phyloP scores from a whole-genome alignment of 768 basidiomycete genomes.

The Mrakia blollopis region DNA sequence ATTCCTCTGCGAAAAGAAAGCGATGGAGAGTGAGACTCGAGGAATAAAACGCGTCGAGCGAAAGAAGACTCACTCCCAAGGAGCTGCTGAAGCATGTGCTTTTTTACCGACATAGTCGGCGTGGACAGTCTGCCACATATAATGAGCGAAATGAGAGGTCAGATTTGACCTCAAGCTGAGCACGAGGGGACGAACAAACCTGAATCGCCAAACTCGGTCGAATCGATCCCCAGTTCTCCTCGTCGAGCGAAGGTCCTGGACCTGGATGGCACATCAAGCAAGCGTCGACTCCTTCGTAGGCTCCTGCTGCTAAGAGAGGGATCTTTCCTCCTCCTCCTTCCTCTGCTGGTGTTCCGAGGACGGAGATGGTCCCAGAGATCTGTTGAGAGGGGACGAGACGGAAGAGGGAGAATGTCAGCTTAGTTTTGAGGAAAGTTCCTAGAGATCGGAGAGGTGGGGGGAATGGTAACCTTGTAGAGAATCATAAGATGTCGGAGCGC shows the following conservation, averaged over 20 bases:
- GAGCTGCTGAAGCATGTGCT: constrained; percentile 34
- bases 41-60: neutral
- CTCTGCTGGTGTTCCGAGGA: constrained; percentile 38
- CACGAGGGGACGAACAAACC: neutral
- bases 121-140: neutral
- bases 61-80: constrained; percentile 18
- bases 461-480: neutral
- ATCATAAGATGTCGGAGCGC: constrained; percentile 34
- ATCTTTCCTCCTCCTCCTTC: constrained; percentile 39
- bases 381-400: neutral
- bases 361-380: constrained; percentile 35
- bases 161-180: neutral
- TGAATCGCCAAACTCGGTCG: constrained; percentile 10
- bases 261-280: constrained; percentile 38
- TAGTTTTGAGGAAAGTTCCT: no score
- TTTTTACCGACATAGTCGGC: constrained; percentile 8
- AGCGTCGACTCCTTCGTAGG: constrained; percentile 33
- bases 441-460: no score
- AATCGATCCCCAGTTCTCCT: constrained; percentile 1
- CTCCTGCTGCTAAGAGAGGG: constrained; percentile 33
- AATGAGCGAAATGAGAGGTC: neutral
- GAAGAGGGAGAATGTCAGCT: no score
- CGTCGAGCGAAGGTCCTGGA: neutral
- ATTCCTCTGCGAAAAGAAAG: neutral
- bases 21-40: neutral